Evolutionary conservation across 148 eudicot species (phyloP).

Genomic region (Arctostaphylos glauca): DNA sequence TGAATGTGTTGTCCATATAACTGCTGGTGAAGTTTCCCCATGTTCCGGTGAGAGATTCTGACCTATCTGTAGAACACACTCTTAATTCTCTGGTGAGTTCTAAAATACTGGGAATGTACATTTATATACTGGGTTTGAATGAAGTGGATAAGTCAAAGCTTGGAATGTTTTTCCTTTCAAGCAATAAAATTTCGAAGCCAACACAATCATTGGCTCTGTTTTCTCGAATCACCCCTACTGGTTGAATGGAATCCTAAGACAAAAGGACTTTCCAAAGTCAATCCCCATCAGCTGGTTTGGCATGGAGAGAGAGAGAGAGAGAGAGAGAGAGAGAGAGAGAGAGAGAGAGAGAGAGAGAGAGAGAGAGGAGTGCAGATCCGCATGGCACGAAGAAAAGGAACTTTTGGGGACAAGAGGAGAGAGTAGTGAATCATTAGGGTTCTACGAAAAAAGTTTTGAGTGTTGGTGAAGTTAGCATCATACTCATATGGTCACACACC

Average conservation of each 20-base stretch:
- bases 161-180: too few species aligned
- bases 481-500: neutral
- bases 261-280: neutral
- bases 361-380: neutral
- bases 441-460: neutral
- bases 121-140: neutral
- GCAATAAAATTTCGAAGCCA: neutral
- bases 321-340: neutral
- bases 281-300: neutral
- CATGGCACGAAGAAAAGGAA: constrained; percentile 11
- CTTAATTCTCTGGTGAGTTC: neutral
- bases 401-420: neutral
- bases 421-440: neutral
- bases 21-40: neutral
- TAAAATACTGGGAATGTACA: neutral
- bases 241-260: constrained; percentile 13
- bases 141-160: constrained; percentile 11
- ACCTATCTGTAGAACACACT: too few species aligned
- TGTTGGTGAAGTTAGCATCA: constrained; percentile 18
- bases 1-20: neutral
- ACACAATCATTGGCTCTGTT: constrained; percentile 12
- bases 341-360: neutral
- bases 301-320: neutral
- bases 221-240: too few species aligned
- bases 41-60: too few species aligned